Base-by-base conservation (phyloP, 805 yeast genomes). In the Pichia occidentalis region DNA sequence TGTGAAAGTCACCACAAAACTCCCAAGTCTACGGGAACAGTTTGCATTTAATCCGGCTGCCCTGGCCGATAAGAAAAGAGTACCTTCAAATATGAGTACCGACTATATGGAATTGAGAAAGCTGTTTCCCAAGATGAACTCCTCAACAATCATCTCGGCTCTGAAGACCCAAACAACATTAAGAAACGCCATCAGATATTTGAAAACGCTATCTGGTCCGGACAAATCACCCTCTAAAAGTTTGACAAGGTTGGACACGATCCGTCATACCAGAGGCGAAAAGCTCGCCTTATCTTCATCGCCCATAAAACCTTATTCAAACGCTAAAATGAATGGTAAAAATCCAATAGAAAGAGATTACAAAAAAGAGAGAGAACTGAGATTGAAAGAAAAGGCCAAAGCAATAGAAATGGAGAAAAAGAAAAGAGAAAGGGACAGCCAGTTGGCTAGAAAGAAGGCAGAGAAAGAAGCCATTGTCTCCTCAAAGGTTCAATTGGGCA, bases 11-110 rank as follows among this genome's bases (percentile, higher is more conserved):
- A 45, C 49, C 12, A 53, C 57, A 3, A 46, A 58, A 26, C 45
- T 59, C 5, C 53, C 61, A 8, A 56, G 57, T 32, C 50, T 71
- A 33, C 52, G 67, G 24, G 72, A 68, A 39, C 60, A 61, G 46
- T 71, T 68, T 44, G 60, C 71, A 2, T 72, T 65, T 42, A 43
- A 43, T n/a, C 30, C 22, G 7, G 20, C 35, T 12, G 24, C 16
- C 5, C 12, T 12, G 9, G 13, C 5, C n/a, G 24, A 4, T 28
- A 13, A 11, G 12, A n/a, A n/a, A n/a, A n/a, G n/a, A n/a, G n/a
- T n/a, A n/a, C n/a, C n/a, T 4, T 26, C 46, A 5, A 57, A 53
- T 27, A 35, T 56, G 22, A 49, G 50, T 32, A 52, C 57, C 28
- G 57, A 59, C 36, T 52, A 59, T 23, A 40, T 46, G 3, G 52